Evolutionary conservation across 176 grass and related monocot genomes (phyloP), one percentile per base, ranked within the genome.

Genomic region (Bromus sterilis): DNA sequence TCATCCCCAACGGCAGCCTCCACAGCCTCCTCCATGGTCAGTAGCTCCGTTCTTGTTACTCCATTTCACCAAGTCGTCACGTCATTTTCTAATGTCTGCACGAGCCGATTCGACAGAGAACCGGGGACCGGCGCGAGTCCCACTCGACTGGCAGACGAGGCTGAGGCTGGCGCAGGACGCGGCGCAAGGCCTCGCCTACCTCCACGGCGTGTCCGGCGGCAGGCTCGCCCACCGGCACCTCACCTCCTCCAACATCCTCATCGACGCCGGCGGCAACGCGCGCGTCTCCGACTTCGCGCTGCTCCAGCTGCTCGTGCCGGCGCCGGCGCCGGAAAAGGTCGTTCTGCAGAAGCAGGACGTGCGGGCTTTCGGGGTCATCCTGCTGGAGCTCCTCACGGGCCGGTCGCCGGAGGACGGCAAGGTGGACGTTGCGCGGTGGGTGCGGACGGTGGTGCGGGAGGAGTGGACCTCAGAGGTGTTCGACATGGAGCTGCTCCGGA

Each of bases 301-400:
- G 55, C 92, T 94, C 37, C 85, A 85, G 46, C 86, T 98, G 40
- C 84, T 92, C 26, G 69, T 82, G 32, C 77, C 88, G 53, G 70
- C 80, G 20, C 42, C 42, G 3, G 2, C 33, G 15, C 0, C 41
- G 4, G 60, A 35, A 4, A 74, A 72, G 39, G 24, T 33, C 24
- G 24, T 33, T 21, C 21, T 57, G 69, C 95, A 92, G 51, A 83
- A 80, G 73, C 69, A 83, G 40, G 95, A 98, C 60, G 92, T 93
- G 76, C 91, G 76, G 80, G 66, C 34, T 29, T 98, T 98, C 46
- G 95, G 95, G 49, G 64, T 92, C 63, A 25, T 98, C 49, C 81
- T 98, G 13, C 81, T 98, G 40, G 95, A 98, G 70, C 82, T 94
- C 46, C 84, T 98, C 5, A 98, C 92, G 20, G 92, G 90, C n/a